Evolutionary conservation across 2,329 filamentous ascomycete species (phyloP), one percentile per base, ranked within the genome.

Genomic region (Hyphodiscus sp.): DNA sequence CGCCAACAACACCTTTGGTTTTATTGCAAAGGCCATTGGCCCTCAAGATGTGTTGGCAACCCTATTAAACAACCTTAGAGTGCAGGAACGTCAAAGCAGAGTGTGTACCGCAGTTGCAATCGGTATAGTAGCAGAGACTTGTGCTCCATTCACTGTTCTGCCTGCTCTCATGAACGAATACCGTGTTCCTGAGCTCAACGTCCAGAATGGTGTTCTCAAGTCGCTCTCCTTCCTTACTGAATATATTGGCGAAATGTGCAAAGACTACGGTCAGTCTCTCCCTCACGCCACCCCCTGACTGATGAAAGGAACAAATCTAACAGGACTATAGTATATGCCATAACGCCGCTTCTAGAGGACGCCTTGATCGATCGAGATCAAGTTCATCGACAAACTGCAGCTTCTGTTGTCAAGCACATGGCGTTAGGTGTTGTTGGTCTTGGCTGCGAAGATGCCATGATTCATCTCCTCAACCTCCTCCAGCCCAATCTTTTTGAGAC

Each of bases 91-190:
- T 70, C 94, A 99, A 73, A 96, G 91, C 33, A 91, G 94, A 73
- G 94, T 99, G 66, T 99, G 95, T 76, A 99, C 95, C 1, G 94
- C 94, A 54, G 94, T 99, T 54, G 94, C 94, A 48, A 99, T 99
- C 61, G 94, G 92, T 70, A 99, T 99, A 63, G 94, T 99, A 5
- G 94, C 94, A 47, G 94, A 99, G 74, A 99, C 94, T 33, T 99
- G 94, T 69, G 94, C 92, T 5, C 94, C 95, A 0, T 99, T 99
- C 73, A 99, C 94, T 0, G 94, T 99, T 4, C 85, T 99, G n/a
- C 94, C 94, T 0, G 94, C 94, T 2, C 76, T 99, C 57, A 99
- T 99, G 95, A 99, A 99, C 74, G 94, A 99, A 71, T 99, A 99
- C 72, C 87, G 94, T 51, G 94, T 99, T 9, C 94, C 94, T 0